Base-by-base conservation (phyloP, 805 yeast genomes). In the Suhomyces canberraensis region DNA sequence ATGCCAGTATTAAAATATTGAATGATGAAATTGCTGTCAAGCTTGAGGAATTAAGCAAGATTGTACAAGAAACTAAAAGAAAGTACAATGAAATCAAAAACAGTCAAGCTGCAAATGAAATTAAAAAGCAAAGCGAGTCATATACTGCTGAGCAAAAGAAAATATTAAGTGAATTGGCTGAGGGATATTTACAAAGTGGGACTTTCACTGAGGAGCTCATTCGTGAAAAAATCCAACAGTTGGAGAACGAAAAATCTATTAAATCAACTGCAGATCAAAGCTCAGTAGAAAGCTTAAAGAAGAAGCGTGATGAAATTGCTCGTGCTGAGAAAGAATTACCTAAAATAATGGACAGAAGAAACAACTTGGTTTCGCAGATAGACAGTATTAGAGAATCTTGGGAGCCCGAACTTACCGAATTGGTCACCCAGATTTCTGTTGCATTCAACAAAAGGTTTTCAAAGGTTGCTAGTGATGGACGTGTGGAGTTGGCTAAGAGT, bases 401-500 rank as follows among this genome's bases (percentile, higher is more conserved):
- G 85, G 89, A 81, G 46, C 78, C 80, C 1, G 71, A 73, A 43
- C 60, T 91, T 17, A 68, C 74, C 3, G 48, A 47, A 2, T 65
- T 85, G 31, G 76, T 86, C 0, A 45, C 46, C 2, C 57, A 63
- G 19, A 81, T 90, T 4, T 81, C 95, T 1, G 44, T 48, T 2
- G 78, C 80, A 37, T 93, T 90, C 60, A 64, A 83, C 11, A 64
- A 67, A 16, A 73, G 84, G 34, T 87, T 93, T 56, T 65, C 70
- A 4, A 68, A 76, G 8, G 89, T 89, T 21, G 95, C 95, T 2
- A 84, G 91, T 57, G 88, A 81, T 17, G 98, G 98, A n/a, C 79
- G 76, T 46, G 87, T 93, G 4, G 66, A 89, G 28, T 70, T 73
- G 9, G 71, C 71, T 24, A 71, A 69, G 22, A 71, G 66, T 15